Evolutionary conservation across 2,329 filamentous ascomycete genomes (phyloP).

Genomic region (Lasiodiplodia sp.): DNA sequence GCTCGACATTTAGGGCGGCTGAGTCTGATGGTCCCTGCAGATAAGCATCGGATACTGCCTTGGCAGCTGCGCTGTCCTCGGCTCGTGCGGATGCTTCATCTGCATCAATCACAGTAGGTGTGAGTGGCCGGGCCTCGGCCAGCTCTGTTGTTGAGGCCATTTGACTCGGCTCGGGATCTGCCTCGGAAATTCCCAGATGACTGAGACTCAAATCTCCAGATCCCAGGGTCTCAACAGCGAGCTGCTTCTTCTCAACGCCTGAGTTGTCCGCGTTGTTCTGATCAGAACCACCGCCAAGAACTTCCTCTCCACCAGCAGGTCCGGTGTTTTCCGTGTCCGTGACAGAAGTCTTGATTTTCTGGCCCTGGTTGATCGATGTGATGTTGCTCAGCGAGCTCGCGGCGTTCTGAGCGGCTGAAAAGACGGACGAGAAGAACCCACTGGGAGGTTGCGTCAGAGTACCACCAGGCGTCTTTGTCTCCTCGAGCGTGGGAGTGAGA

Average conservation of each 20-base stretch:
- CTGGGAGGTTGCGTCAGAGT: conserved; percentile 55
- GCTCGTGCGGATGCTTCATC: conserved; percentile 63
- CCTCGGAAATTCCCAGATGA: conserved; percentile 81
- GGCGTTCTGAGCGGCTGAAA: conserved; percentile 92
- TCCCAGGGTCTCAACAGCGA: conserved; percentile 87
- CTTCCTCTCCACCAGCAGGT: conserved; percentile 50
- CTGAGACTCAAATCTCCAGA: conserved; percentile 88
- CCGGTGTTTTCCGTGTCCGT: conserved; percentile 39
- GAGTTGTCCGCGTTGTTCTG: conserved; percentile 32
- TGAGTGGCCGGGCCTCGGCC: conserved; percentile 38
- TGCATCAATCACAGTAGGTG: conserved; percentile 42
- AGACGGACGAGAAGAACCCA: conserved; percentile 92
- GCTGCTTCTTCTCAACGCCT: conserved; percentile 59
- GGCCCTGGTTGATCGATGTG: conserved; percentile 58
- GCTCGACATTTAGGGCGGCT: conserved; percentile 42
- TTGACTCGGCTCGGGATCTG: conserved; percentile 62
- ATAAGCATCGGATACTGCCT: conserved; percentile 69
- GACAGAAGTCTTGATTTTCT: conserved; percentile 47
- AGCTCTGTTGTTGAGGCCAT: conserved; percentile 67
- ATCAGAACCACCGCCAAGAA: conserved; percentile 44
- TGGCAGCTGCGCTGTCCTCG: conserved; percentile 65
- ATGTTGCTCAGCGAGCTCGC: conserved; percentile 77
- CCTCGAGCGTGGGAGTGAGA: conserved; percentile 79
- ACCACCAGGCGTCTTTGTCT: conserved; percentile 65
- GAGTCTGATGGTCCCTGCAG: conserved; percentile 46